A percentile compares a stretch with the other conserved stretches of the same genome.
These are phyloP conservation scores for Sporothrix luriei DNA, from an alignment of 2,329 filamentous ascomycete species.

Conservation along the genomic window DNA sequence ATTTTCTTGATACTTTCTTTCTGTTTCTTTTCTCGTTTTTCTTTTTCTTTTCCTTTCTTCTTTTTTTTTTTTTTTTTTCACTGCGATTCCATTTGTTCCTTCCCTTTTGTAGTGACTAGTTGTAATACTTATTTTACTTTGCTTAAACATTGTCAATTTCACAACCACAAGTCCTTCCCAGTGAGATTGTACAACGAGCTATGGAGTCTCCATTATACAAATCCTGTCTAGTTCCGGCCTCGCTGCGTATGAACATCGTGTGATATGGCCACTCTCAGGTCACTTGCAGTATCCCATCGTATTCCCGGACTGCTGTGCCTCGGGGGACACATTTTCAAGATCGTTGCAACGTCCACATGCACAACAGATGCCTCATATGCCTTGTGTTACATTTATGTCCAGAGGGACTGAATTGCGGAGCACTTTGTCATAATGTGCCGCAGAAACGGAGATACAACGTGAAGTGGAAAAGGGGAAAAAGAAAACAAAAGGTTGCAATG, in stretches of 20 bases:
- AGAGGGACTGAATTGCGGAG: not conserved
- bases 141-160: not conserved
- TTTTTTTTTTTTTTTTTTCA: not conserved
- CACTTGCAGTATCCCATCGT: not conserved
- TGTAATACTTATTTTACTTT: conserved; percentile 6
- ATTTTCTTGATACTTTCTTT: not conserved
- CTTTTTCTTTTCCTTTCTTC: not conserved
- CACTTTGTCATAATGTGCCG: not conserved
- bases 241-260: not conserved
- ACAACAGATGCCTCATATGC: not conserved
- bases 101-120: conserved; percentile 13
- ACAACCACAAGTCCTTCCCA: no score
- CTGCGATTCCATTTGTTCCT: not conserved
- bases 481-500: conserved; percentile 14
- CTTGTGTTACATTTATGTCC: not conserved
- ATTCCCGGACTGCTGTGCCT: not conserved
- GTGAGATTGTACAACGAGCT: not conserved
- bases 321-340: not conserved
- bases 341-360: not conserved
- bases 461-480: not conserved
- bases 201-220: not conserved
- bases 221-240: not conserved
- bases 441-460: not conserved
- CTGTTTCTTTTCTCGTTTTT: not conserved
- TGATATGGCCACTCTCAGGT: not conserved